These are phyloP conservation scores for Silene vulgaris DNA, from an alignment of 179 eudicot genomes.

Conservation along the genomic window DNA sequence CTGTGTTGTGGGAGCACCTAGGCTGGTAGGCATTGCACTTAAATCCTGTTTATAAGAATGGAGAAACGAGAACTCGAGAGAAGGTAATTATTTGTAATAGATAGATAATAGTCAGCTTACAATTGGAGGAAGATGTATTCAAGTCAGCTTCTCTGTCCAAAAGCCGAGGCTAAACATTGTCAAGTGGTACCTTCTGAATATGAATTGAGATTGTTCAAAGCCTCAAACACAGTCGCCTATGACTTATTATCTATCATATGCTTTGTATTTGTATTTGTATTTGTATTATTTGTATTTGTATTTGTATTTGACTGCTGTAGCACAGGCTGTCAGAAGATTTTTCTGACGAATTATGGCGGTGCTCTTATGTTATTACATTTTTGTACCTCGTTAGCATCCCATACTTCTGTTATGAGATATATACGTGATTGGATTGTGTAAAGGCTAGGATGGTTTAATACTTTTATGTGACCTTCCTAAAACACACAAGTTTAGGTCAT, in stretches of 20 bases:
- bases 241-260: not conserved
- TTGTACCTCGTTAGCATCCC: not conserved
- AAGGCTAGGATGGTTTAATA: not conserved
- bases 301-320: not conserved
- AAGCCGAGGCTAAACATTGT: not conserved
- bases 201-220: too few relatives aligned
- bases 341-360: not conserved
- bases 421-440: not conserved
- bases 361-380: constrained; percentile 1
- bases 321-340: not conserved
- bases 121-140: not conserved
- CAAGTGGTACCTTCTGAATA: not conserved
- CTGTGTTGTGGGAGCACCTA: not conserved
- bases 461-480: not conserved
- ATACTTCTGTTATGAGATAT: not conserved
- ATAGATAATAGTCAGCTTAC: not conserved
- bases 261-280: not conserved
- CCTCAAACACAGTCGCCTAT: too few relatives aligned
- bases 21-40: not conserved
- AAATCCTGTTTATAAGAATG: too few relatives aligned
- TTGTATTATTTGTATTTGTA: not conserved
- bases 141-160: not conserved
- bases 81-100: not conserved
- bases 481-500: not conserved
- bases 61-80: too few relatives aligned